Conservation (phyloP, 2,329 filamentous ascomycete genomes). For the Huntiella abstrusa region DNA sequence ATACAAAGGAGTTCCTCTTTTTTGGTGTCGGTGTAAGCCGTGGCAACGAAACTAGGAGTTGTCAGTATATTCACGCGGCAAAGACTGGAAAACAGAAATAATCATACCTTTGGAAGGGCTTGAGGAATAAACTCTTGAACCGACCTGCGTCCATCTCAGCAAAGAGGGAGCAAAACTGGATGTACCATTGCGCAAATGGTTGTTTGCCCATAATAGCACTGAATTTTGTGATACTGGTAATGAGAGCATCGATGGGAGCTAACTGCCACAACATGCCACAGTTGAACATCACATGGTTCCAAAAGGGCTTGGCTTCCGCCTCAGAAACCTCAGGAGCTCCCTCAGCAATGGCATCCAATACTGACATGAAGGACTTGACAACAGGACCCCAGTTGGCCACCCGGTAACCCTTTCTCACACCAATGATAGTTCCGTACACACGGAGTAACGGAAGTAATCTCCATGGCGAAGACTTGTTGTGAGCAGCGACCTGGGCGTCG, state of each 20-base stretch:
- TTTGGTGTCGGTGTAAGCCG: conserved; percentile 48
- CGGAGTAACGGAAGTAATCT: conserved; percentile 26
- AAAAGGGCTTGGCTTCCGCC: conserved; percentile 26
- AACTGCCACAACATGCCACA: conserved; percentile 51
- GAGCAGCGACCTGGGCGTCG: conserved; percentile 18
- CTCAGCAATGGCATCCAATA: conserved; percentile 31
- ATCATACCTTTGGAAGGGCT: conserved; percentile 57
- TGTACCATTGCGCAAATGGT: conserved; percentile 51
- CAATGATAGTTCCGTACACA: conserved; percentile 50
- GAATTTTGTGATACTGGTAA: conserved; percentile 49
- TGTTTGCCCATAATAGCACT: conserved; percentile 46
- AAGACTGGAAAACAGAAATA: neutral
- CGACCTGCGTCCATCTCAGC: conserved; percentile 53
- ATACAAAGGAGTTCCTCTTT: conserved; percentile 53
- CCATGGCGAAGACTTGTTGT: conserved; percentile 10
- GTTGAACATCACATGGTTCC: conserved; percentile 38
- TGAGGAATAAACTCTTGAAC: conserved; percentile 62
- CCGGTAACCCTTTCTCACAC: conserved; percentile 64
- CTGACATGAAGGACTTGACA: conserved; percentile 33
- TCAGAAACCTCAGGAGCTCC: conserved; percentile 19
- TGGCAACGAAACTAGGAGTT: conserved; percentile 47
- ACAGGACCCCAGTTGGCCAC: conserved; percentile 53
- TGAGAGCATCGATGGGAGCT: conserved; percentile 60
- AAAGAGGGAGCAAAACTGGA: conserved; percentile 70
- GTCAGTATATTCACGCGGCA: neutral